phyloP scores from a whole-genome alignment of 1,139 yeast genomes.

The Candida tetrigidarum region DNA sequence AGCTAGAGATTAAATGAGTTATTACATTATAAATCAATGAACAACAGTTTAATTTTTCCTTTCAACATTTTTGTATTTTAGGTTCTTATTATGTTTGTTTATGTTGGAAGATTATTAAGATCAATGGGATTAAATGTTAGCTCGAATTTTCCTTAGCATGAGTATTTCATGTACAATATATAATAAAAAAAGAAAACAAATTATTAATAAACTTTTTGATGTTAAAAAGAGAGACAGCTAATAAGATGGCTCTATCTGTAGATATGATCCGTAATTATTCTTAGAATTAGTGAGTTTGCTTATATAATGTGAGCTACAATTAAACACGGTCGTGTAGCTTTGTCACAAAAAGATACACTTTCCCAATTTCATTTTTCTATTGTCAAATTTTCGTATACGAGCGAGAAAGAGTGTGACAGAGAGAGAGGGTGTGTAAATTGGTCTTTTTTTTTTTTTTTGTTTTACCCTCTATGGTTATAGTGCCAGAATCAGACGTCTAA shows the following conservation, averaged over 20 bases:
- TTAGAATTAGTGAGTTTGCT: too few relatives aligned
- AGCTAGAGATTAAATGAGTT: conserved; percentile 44
- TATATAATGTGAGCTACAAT: too few relatives aligned
- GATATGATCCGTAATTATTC: too few relatives aligned
- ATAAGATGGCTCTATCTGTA: too few relatives aligned
- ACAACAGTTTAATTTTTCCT: conserved; percentile 12
- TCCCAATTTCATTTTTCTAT: background rate
- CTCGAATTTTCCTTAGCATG: conserved; percentile 7
- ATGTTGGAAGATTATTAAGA: conserved; percentile 13
- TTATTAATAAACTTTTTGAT: conserved; percentile 5
- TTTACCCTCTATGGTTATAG: too few relatives aligned
- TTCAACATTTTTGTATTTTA: conserved; percentile 15
- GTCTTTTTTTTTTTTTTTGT: too few relatives aligned
- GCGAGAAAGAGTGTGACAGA: too few relatives aligned
- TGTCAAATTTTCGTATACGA: too few relatives aligned
- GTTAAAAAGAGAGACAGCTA: background rate
- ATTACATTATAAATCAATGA: background rate
- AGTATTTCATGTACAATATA: conserved; percentile 10
- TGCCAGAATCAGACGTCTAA: too few relatives aligned
- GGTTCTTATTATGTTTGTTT: conserved; percentile 20
- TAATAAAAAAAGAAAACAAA: conserved; percentile 6
- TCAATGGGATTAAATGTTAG: conserved; percentile 8
- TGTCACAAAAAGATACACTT: background rate
- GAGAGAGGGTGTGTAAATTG: too few relatives aligned
- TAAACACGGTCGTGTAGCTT: background rate